Evolutionary conservation across 306 rosid species (phyloP).

Genomic region (Begonia peltatifolia): DNA sequence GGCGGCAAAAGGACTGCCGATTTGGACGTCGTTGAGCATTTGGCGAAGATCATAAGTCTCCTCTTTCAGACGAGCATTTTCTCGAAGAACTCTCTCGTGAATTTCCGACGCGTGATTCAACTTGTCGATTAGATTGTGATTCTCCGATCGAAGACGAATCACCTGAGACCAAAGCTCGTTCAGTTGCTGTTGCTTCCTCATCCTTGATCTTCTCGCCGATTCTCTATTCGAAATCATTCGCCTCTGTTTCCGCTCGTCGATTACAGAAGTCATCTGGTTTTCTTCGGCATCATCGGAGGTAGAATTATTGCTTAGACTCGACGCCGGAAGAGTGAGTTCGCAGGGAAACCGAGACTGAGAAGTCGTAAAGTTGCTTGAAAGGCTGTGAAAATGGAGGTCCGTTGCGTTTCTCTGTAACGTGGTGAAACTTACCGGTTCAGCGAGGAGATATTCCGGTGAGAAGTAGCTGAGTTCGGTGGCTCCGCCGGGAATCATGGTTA

Average conservation of each 20-base stretch:
- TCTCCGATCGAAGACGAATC: slow-evolving; percentile 74
- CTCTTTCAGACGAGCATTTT: slow-evolving; percentile 62
- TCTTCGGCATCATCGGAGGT: slow-evolving; percentile 87
- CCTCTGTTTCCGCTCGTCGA: slow-evolving; percentile 69
- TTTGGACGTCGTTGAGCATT: slow-evolving; percentile 48
- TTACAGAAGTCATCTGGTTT: slow-evolving; percentile 35
- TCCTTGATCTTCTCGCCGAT: slow-evolving; percentile 79
- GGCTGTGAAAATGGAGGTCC: slow-evolving; percentile 36
- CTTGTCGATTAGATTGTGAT: slow-evolving; percentile 53
- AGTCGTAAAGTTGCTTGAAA: slow-evolving; percentile 23
- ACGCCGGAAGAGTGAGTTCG: slow-evolving; percentile 18
- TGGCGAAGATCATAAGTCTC: slow-evolving; percentile 69
- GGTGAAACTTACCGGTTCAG: neutral
- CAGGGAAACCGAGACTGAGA: slow-evolving; percentile 34
- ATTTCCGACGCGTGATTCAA: slow-evolving; percentile 49
- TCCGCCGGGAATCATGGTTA: too few species aligned
- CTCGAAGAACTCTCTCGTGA: slow-evolving; percentile 47
- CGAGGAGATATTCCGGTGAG: too few species aligned
- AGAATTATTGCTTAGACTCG: slow-evolving; percentile 56
- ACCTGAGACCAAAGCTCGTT: slow-evolving; percentile 96
- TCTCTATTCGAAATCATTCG: slow-evolving; percentile 92
- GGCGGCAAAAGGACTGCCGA: slow-evolving; percentile 41
- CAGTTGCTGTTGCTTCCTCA: slow-evolving; percentile 84
- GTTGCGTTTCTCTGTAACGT: slow-evolving; percentile 48
- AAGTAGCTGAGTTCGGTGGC: too few species aligned